A percentile compares a stretch with the other conserved stretches of the same genome.
phyloP scores from a whole-genome alignment of 768 basidiomycete genomes.

The Hygrocybe coccinea region DNA sequence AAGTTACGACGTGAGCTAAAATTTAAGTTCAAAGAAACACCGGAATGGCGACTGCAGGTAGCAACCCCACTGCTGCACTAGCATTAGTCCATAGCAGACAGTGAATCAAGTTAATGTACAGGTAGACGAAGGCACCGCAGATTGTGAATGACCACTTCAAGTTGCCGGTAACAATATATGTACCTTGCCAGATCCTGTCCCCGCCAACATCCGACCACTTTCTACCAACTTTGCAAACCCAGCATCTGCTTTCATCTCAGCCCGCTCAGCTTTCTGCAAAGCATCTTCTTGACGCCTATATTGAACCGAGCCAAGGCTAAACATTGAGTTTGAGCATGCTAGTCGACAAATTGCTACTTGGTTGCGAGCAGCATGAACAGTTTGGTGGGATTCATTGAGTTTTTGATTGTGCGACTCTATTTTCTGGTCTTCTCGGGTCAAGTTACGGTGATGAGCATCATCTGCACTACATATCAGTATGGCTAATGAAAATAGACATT shows the following conservation, averaged over 20 bases:
- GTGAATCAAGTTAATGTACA: no score
- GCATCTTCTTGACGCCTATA: neutral
- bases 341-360: neutral
- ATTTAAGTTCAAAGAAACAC: no score
- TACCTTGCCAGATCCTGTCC: neutral
- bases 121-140: no score
- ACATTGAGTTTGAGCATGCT: neutral
- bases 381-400: neutral
- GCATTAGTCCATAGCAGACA: no score
- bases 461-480: neutral
- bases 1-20: no score
- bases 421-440: neutral
- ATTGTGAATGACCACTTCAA: no score
- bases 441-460: neutral
- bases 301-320: no score
- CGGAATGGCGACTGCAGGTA: no score
- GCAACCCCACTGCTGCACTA: no score
- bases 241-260: neutral
- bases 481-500: neutral
- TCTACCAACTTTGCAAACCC: neutral
- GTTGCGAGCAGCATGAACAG: neutral
- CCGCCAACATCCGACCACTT: neutral
- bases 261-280: neutral
- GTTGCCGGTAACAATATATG: neutral
- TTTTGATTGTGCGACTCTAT: constrained; percentile 4